Evolutionary conservation across 371 early-diverging fungal species (phyloP), one percentile per base, ranked within the genome.

Genomic region (Nematocida parisii): DNA sequence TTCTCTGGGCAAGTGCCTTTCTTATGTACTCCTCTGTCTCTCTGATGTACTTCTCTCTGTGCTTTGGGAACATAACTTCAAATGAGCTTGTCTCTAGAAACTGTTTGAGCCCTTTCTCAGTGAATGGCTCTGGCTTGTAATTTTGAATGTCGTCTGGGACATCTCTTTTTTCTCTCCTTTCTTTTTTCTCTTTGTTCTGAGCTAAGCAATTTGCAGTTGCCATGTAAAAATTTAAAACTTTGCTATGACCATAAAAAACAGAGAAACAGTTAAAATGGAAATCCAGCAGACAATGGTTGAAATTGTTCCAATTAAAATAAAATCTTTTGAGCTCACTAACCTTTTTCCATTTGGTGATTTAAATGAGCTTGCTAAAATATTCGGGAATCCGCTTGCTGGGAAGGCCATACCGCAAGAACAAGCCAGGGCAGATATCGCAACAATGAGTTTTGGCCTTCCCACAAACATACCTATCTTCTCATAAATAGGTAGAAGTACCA

Each of bases 1-100:
- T 98, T 90, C 85, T 89, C 85, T 90, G 90, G 18, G 94, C 93
- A 46, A 97, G 88, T 2, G 92, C 90, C 80, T 89, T 89, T n/a
- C 92, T 94, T 15, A 94, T 91, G 61, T 92, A 91, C n/a, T 94
- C 92, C 93, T 96, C 95, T 27, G 93, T 90, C 85, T 95, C 93
- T 72, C 90, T 89, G 83, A 99, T 88, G 84, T 97, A 97, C 72
- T 90, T 89, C 87, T 97, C 96, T 83, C 97, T 90, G 90, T 97
- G 95, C 89, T 94, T 94, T 15, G 99, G 97, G 83, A 96, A 99
- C 82, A 97, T 88, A 1, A 96, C 94, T 2, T 95, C 94, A 89
- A 96, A 97, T 2, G 92, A 92, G 22, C 93, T 93, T 86, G 94
- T 95, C 85, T 97, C 99, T 18, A 91, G 86, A 77, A 98, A 92